These are phyloP conservation scores for Aspergillus incahuasiensis DNA, from an alignment of 495 filamentous ascomycete genomes.

Conservation along the genomic window DNA sequence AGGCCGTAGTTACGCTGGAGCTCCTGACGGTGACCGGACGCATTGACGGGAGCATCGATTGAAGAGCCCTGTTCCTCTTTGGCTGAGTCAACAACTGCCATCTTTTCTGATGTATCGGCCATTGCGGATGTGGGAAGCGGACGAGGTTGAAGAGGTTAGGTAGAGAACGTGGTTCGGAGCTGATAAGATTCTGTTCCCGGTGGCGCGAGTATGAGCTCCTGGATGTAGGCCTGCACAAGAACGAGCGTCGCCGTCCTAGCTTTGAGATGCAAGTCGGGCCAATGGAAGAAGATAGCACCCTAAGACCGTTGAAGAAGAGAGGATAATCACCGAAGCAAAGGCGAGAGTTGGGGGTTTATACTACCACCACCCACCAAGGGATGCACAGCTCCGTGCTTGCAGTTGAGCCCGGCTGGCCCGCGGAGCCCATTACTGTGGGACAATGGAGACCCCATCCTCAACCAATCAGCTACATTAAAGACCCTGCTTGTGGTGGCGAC, in stretches of 20 bases:
- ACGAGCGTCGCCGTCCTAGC: not conserved
- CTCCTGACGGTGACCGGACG: constrained; percentile 17
- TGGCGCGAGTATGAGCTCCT: not conserved
- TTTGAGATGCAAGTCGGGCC: not conserved
- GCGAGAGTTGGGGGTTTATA: not conserved
- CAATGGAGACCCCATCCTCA: not conserved
- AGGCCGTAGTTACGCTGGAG: constrained; percentile 18
- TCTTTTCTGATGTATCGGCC: not conserved
- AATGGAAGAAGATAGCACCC: not conserved
- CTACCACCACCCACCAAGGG: not conserved
- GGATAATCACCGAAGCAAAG: not conserved
- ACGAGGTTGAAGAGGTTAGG: not conserved
- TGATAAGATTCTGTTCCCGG: not conserved
- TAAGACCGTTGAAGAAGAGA: not conserved
- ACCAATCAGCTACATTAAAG: not conserved
- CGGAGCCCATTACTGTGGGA: constrained; percentile 1
- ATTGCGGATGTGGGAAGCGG: not conserved
- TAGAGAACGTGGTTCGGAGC: not conserved
- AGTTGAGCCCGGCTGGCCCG: not conserved
- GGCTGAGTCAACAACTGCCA: not conserved
- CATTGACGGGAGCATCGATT: constrained; percentile 9
- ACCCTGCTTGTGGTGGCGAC: not conserved
- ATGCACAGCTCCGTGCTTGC: not conserved
- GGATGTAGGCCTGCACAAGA: not conserved
- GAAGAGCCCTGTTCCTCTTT: constrained; percentile 7